These are phyloP conservation scores for Plectosphaerella sp. DNA, from an alignment of 2,329 filamentous ascomycete species.

Conservation along the genomic window DNA sequence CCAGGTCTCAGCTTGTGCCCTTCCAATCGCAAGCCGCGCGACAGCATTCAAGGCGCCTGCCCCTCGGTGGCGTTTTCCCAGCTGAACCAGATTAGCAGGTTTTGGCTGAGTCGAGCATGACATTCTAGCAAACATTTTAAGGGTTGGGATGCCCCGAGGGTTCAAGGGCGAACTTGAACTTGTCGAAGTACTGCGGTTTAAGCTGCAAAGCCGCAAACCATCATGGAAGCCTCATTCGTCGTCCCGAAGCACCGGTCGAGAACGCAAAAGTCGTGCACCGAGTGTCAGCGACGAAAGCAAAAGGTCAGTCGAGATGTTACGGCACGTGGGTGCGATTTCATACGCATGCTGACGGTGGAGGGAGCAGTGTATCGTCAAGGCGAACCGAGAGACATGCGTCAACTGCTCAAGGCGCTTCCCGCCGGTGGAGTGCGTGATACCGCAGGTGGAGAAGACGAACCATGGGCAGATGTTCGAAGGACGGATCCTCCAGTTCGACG, in stretches of 20 bases:
- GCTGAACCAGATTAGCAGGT: neutral
- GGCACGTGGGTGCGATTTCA: neutral
- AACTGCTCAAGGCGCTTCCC: constrained; percentile 14
- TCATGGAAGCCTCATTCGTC: neutral
- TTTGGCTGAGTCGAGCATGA: neutral
- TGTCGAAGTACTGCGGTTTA: neutral
- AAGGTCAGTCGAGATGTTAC: constrained; percentile 8
- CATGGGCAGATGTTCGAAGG: too few relatives aligned
- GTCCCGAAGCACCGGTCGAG: constrained; percentile 7
- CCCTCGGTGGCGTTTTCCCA: neutral
- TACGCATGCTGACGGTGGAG: neutral
- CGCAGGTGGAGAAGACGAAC: neutral
- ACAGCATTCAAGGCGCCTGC: neutral
- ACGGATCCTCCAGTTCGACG: too few relatives aligned
- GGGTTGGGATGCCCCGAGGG: neutral
- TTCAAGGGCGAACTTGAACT: neutral
- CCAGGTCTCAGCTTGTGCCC: too few relatives aligned
- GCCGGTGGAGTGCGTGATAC: constrained; percentile 10
- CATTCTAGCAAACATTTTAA: neutral
- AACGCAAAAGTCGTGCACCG: constrained; percentile 13
- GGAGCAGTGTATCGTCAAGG: constrained; percentile 11
- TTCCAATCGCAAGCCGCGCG: neutral
- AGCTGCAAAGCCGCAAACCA: neutral
- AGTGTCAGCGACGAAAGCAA: constrained; percentile 13
- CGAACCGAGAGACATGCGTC: constrained; percentile 4